phyloP scores from a whole-genome alignment of 345 rosid species.

The thale cress (Arabidopsis thaliana) region DNA sequence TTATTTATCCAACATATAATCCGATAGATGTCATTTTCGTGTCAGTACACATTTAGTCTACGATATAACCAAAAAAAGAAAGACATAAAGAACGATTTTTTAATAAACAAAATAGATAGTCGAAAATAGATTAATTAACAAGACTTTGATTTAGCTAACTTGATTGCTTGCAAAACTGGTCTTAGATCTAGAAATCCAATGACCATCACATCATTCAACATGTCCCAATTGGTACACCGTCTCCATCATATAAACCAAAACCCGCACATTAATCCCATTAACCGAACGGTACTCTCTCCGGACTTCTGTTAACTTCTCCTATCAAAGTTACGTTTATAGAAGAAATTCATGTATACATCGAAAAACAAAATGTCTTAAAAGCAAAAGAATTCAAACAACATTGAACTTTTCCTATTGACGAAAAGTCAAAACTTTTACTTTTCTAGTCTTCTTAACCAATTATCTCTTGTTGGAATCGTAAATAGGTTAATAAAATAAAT shows the following conservation, averaged over 20 bases:
- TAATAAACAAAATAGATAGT: conserved; percentile 16
- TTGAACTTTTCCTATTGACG: background rate
- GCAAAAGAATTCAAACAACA: conserved; percentile 24
- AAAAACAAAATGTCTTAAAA: background rate
- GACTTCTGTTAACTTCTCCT: conserved; percentile 2
- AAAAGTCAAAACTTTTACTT: conserved; percentile 13
- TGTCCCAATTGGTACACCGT: conserved; percentile 15
- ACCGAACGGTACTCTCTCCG: conserved; percentile 18
- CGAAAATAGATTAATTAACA: conserved; percentile 6
- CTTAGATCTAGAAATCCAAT: background rate
- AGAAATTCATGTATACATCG: background rate
- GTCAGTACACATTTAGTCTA: background rate
- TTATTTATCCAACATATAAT: no score
- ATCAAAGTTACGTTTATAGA: background rate
- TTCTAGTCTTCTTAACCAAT: conserved; percentile 1
- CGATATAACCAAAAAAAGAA: background rate
- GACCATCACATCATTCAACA: conserved; percentile 31
- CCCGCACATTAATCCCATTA: conserved; percentile 2
- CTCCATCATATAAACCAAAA: conserved; percentile 17
- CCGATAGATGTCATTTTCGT: background rate
- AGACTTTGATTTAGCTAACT: background rate
- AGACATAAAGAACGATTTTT: background rate
- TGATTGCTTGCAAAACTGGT: background rate
- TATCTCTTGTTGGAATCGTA: background rate
- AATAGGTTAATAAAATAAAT: background rate